These are phyloP conservation scores for Aspergillus sp. DNA, from an alignment of 2,329 filamentous ascomycete species.

Conservation along the genomic window DNA sequence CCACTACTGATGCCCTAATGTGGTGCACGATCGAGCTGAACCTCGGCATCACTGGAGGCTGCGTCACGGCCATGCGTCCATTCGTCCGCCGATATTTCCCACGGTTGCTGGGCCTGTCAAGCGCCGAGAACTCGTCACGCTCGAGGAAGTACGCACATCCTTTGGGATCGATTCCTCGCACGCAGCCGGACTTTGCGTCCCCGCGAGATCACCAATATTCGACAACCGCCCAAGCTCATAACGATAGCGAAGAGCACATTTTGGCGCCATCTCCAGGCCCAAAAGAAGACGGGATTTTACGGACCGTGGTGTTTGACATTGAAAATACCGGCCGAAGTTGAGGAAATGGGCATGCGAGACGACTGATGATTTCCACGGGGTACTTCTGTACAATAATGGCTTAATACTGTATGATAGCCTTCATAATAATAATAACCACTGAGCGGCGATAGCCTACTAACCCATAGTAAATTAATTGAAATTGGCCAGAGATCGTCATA, in stretches of 20 bases:
- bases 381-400: too few relatives aligned
- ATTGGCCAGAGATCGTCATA: too few relatives aligned
- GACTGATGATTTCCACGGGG: too few relatives aligned
- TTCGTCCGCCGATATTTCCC: slow-evolving; percentile 30
- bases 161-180: slow-evolving; percentile 23
- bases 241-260: slow-evolving; percentile 27
- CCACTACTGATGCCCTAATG: slow-evolving; percentile 23
- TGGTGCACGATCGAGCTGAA: slow-evolving; percentile 32
- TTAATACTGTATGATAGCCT: too few relatives aligned
- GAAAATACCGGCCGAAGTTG: slow-evolving; percentile 15
- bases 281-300: slow-evolving; percentile 22
- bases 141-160: slow-evolving; percentile 23
- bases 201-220: slow-evolving; percentile 19
- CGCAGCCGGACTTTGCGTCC: slow-evolving; percentile 19
- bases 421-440: too few relatives aligned
- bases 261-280: slow-evolving; percentile 4
- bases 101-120: slow-evolving; percentile 24
- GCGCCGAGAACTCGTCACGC: slow-evolving; percentile 10
- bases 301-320: slow-evolving; percentile 28
- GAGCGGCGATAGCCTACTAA: too few relatives aligned
- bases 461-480: too few relatives aligned
- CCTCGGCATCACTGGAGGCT: slow-evolving; percentile 28
- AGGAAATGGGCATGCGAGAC: too few relatives aligned
- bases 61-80: slow-evolving; percentile 29
- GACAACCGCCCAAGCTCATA: slow-evolving; percentile 16